Conservation (phyloP, 1,284 basidiomycete genomes). For the Trichosporon faecale region DNA sequence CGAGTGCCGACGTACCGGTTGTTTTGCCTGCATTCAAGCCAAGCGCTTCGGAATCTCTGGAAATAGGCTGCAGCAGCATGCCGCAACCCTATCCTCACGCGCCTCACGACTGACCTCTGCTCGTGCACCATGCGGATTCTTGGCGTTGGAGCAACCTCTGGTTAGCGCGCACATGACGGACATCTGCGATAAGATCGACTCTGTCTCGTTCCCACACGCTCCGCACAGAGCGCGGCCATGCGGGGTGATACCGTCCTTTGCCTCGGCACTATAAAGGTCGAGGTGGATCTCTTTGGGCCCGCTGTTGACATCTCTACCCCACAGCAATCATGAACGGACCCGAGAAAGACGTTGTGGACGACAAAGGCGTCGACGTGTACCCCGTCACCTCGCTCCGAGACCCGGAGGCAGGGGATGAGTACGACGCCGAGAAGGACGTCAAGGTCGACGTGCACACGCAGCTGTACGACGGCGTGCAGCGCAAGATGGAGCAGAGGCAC, state of each 20-base stretch:
- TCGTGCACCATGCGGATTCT: not conserved
- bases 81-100: too few relatives aligned
- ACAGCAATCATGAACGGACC: not conserved
- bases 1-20: not conserved
- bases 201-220: not conserved
- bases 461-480: slow-evolving; percentile 29
- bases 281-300: not conserved
- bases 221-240: not conserved
- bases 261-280: not conserved
- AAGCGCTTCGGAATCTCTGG: not conserved
- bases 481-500: slow-evolving; percentile 39
- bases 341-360: not conserved
- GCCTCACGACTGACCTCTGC: too few relatives aligned
- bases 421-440: slow-evolving; percentile 9
- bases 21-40: not conserved
- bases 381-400: not conserved
- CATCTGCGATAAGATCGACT: not conserved
- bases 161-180: not conserved
- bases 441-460: slow-evolving; percentile 16
- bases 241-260: not conserved
- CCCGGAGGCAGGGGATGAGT: not conserved
- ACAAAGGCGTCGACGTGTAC: not conserved
- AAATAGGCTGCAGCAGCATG: not conserved
- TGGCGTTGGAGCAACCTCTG: not conserved
- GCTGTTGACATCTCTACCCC: not conserved